These are phyloP conservation scores for Cantharellus cinnabarinus DNA, from an alignment of 768 basidiomycete species.

Conservation along the genomic window DNA sequence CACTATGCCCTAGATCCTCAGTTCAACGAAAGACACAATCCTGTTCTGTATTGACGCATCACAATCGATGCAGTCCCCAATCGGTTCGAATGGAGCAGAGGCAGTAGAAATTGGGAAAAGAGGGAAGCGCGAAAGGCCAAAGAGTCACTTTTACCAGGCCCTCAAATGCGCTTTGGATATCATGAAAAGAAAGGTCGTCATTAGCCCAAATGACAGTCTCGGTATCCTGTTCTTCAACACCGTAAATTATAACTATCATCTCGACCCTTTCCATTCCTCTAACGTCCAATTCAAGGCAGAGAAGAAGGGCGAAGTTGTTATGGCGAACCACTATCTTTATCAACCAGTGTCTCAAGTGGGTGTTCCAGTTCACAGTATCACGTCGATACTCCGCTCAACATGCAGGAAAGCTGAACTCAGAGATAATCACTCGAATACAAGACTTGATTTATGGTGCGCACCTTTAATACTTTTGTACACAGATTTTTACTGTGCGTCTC, in stretches of 20 bases:
- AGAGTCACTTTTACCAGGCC: constrained; percentile 57
- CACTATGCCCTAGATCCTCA: constrained; percentile 29
- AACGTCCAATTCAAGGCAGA: constrained; percentile 6
- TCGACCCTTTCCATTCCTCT: constrained; percentile 2
- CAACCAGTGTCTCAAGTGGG: constrained; percentile 41
- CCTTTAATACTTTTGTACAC: constrained; percentile 2
- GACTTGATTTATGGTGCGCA: constrained; percentile 52
- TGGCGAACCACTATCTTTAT: constrained; percentile 48
- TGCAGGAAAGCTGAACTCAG: constrained; percentile 35
- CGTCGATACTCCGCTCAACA: no score
- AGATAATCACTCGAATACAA: constrained; percentile 60
- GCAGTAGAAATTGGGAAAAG: constrained; percentile 22
- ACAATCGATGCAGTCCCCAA: constrained; percentile 63
- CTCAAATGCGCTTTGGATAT: constrained; percentile 72
- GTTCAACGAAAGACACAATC: constrained; percentile 66
- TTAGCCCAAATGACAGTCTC: constrained; percentile 72
- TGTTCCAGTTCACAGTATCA: no score
- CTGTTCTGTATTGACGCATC: constrained; percentile 95
- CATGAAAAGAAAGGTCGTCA: constrained; percentile 75
- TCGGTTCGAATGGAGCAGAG: constrained; percentile 3
- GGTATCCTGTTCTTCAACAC: constrained; percentile 89
- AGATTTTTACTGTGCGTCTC: neutral
- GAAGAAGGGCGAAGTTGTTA: constrained; percentile 31
- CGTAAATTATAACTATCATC: constrained; percentile 25
- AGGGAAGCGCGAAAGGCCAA: constrained; percentile 21